A percentile compares a stretch with the other conserved stretches of the same genome.
phyloP scores from a whole-genome alignment of 225 moss, liverwort and hornwort species.

The Physcomitrium patens region DNA sequence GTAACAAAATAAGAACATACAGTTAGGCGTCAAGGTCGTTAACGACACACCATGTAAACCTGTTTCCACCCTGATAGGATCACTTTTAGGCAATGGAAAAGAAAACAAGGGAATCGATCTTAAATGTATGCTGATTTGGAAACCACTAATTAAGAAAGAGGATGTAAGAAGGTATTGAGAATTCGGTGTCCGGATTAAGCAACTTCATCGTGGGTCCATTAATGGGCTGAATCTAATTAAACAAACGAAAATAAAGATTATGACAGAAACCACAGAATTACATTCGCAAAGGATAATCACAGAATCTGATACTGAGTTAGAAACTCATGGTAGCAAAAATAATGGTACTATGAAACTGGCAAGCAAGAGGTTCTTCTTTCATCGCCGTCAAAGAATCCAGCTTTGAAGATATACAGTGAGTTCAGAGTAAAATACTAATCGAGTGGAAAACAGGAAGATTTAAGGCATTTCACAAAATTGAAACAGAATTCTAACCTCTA shows the following conservation, averaged over 20 bases:
- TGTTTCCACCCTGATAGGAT: not conserved
- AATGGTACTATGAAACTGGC: no score
- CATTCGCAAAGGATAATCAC: no score
- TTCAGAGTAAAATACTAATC: not conserved
- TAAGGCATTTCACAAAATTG: not conserved
- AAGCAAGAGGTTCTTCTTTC: no score
- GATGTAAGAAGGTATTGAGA: not conserved
- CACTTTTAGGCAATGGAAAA: not conserved
- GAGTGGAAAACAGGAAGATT: not conserved
- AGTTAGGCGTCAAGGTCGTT: not conserved
- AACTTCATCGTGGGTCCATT: no score
- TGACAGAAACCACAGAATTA: no score
- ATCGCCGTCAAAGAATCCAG: not conserved
- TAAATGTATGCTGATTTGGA: not conserved
- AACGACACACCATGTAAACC: not conserved
- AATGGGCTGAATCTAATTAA: no score
- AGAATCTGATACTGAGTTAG: no score
- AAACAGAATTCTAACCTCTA: constrained; percentile 8
- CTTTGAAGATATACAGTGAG: no score
- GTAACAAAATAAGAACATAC: not conserved
- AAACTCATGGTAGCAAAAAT: no score
- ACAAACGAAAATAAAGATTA: no score
- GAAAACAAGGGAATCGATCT: not conserved
- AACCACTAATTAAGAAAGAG: not conserved
- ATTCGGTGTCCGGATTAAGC: no score